Conservation (phyloP, 257 asterid genomes). For the Przewalskia tangutica region DNA sequence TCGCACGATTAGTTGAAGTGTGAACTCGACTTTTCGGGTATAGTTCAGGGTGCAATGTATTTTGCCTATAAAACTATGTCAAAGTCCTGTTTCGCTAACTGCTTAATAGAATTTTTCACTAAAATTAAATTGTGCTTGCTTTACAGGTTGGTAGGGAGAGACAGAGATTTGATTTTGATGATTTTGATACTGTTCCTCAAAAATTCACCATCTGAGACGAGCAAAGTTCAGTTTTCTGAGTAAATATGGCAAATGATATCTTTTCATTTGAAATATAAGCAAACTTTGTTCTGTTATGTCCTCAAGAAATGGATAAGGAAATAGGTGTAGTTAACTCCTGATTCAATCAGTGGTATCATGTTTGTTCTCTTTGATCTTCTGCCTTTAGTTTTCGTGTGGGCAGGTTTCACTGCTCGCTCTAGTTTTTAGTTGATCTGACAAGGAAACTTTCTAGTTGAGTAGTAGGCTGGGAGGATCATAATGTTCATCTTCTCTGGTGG, state of each 20-base stretch:
- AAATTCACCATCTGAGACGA: conserved; percentile 54
- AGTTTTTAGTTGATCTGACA: neutral
- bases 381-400: neutral
- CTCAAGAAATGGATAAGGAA: neutral
- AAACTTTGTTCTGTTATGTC: neutral
- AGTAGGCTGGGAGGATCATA: neutral
- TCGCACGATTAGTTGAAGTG: no score
- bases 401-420: neutral
- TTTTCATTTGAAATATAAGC: neutral
- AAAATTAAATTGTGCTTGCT: neutral
- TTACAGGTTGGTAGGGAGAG: conserved; percentile 82
- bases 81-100: neutral
- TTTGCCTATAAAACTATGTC: neutral
- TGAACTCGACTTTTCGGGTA: no score
- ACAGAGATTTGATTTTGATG: conserved; percentile 83
- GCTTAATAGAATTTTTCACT: neutral
- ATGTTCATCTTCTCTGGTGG: neutral
- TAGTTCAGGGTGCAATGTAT: no score
- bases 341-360: neutral
- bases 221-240: conserved; percentile 5
- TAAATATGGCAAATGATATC: conserved; percentile 1
- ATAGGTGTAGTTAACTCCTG: neutral
- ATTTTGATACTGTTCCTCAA: conserved; percentile 70
- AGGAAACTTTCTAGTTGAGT: neutral
- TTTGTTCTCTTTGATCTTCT: neutral